phyloP scores from a whole-genome alignment of 2,329 filamentous ascomycete species.

The Colletotrichum scovillei region DNA sequence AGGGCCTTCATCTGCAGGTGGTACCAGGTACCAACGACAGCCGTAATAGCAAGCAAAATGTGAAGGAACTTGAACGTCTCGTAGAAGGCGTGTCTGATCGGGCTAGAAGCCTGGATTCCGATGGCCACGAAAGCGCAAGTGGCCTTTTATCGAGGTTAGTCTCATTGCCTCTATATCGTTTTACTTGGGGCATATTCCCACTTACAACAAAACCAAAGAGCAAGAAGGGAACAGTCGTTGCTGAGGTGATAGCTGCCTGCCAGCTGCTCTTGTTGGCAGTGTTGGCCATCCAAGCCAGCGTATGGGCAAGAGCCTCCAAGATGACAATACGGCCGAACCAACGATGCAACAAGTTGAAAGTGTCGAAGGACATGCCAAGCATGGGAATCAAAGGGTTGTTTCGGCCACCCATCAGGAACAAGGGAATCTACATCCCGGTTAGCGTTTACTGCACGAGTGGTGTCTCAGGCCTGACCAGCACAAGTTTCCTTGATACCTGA shows the following conservation, averaged over 20 bases:
- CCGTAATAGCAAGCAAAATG: constrained; percentile 70
- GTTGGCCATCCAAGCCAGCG: constrained; percentile 66
- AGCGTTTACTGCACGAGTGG: constrained; percentile 21
- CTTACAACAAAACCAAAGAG: constrained; percentile 73
- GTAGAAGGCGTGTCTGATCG: constrained; percentile 82
- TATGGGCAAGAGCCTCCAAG: constrained; percentile 75
- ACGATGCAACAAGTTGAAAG: constrained; percentile 83
- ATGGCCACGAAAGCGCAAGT: constrained; percentile 72
- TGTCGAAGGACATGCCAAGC: constrained; percentile 82
- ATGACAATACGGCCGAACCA: constrained; percentile 84
- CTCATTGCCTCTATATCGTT: constrained; percentile 24
- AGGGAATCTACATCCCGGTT: constrained; percentile 59
- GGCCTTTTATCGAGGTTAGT: constrained; percentile 52
- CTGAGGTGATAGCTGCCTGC: constrained; percentile 51
- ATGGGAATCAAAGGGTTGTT: constrained; percentile 83
- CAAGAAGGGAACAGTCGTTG: constrained; percentile 58
- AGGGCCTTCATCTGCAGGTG: constrained; percentile 68
- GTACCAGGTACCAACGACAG: constrained; percentile 74
- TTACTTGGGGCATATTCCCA: constrained; percentile 33
- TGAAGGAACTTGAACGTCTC: constrained; percentile 82
- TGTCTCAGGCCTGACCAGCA: not conserved
- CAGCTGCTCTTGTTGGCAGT: constrained; percentile 58
- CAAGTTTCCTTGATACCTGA: not conserved
- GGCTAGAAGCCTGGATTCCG: constrained; percentile 75
- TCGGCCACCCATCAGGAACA: constrained; percentile 79